Conservation (phyloP, 2,329 filamentous ascomycete genomes). For the Trichoderma atrobrunneum region DNA sequence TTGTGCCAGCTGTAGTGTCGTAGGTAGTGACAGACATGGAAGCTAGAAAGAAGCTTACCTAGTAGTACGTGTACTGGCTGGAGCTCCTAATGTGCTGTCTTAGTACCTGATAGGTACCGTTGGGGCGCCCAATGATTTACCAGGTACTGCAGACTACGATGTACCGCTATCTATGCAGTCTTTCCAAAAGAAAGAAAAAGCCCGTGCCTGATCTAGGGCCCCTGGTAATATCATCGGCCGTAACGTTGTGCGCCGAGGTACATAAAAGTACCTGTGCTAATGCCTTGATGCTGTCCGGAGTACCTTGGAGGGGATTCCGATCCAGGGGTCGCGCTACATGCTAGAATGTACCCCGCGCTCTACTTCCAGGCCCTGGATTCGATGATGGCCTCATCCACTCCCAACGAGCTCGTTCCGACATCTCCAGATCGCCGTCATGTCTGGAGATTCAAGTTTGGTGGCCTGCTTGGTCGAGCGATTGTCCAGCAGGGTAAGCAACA, state of each 20-base stretch:
- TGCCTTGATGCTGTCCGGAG: not conserved
- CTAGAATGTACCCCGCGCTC: slow-evolving; percentile 15
- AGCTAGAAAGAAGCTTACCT: not conserved
- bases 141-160: no score
- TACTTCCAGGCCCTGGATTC: not conserved
- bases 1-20: not conserved
- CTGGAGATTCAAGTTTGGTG: slow-evolving; percentile 53
- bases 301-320: not conserved
- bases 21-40: slow-evolving; percentile 5
- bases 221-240: not conserved
- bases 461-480: slow-evolving; percentile 58
- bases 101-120: not conserved
- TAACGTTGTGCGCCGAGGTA: not conserved
- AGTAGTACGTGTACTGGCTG: not conserved
- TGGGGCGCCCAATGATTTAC: not conserved
- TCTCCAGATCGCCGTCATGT: slow-evolving; percentile 9
- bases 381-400: slow-evolving; percentile 9
- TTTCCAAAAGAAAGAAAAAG: not conserved
- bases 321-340: not conserved
- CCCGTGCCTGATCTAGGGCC: not conserved
- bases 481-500: slow-evolving; percentile 45
- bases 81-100: not conserved
- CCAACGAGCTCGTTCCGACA: slow-evolving; percentile 13
- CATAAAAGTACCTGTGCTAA: not conserved
- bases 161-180: not conserved